Percentiles rank a stretch among this genome's conserved stretches.
These are phyloP conservation scores for Eimeria maxima DNA, from an alignment of 169 alveolate species.

Conservation along the genomic window DNA sequence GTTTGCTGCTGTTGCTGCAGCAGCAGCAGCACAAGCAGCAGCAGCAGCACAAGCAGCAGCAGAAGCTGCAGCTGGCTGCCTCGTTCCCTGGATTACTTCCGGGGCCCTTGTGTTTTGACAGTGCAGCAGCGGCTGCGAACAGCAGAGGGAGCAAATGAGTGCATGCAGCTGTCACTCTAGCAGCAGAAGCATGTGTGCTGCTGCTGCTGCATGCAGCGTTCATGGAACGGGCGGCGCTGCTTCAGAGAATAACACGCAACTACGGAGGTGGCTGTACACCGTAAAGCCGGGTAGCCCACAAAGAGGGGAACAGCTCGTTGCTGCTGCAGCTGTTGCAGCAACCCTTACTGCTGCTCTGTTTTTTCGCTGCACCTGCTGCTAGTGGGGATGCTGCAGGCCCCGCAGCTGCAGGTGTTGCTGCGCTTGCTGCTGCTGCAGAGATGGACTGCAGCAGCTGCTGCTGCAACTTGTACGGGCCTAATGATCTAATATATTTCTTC, in stretches of 20 bases:
- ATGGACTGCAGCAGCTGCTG: not conserved
- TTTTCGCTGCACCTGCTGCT: not conserved
- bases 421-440: not conserved
- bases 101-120: not conserved
- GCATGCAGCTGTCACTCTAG: not conserved
- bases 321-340: not conserved
- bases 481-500: not conserved
- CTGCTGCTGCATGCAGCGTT: too few species aligned
- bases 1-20: not conserved
- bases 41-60: not conserved
- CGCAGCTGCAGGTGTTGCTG: constrained; percentile 20
- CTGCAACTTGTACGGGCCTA: not conserved
- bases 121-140: not conserved
- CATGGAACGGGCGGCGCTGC: not conserved
- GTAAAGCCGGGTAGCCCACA: constrained; percentile 8
- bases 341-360: too few species aligned
- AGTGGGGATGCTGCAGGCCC: not conserved
- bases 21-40: constrained; percentile 17
- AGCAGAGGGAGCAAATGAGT: not conserved
- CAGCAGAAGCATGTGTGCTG: constrained; percentile 25
- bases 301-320: not conserved
- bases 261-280: constrained; percentile 4
- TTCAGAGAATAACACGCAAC: not conserved
- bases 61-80: constrained; percentile 28
- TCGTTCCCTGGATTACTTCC: not conserved